Evolutionary conservation across 257 asterid species (phyloP), one percentile per base, ranked within the genome.

Genomic region (Jacaranda mimosifolia): DNA sequence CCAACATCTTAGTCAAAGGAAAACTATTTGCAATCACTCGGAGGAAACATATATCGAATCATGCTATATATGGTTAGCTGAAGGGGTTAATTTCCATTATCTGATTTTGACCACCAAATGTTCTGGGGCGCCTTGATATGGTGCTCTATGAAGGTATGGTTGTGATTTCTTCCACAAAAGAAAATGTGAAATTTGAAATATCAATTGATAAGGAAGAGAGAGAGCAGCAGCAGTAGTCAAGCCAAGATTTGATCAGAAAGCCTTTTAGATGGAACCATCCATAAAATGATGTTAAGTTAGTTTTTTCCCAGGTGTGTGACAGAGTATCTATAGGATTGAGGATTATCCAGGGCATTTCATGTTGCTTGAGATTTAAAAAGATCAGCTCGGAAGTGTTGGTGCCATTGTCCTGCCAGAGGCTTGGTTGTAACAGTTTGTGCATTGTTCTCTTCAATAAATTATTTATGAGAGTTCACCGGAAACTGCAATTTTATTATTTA

Each of bases 101-200:
- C 58, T 59, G 58, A 11, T 21, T 43, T 45, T 9, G 8, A 35
- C 49, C 48, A 45, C 48, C 70, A 26, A 18, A 36, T 38, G 11
- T 66, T 21, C 32, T 56, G 60, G 68, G n/a, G 15, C 62, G 39
- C 19, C 52, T 64, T 76, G 52, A 52, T 68, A 12, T 46, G 36
- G 18, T 77, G 57, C 59, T 63, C 35, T 69, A 14, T 38, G 32
- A 18, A 46, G 11, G 52, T 59, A 14, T 32, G 48, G 35, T 32
- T 62, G 63, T 35, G 32, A 53, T 17, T 9, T 39, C 6, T 14
- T 53, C 2, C 6, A 14, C 55, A 15, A 49, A 51, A 52, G 58
- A 15, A 64, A 40, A 14, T 53, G 7, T 39, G 64, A 76, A 67
- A 65, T 26, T 1, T 55, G 74, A 55, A 53, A 45, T 67, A n/a